phyloP scores from a whole-genome alignment of 2,329 filamentous ascomycete species.

The Aspergillus neoniger region DNA sequence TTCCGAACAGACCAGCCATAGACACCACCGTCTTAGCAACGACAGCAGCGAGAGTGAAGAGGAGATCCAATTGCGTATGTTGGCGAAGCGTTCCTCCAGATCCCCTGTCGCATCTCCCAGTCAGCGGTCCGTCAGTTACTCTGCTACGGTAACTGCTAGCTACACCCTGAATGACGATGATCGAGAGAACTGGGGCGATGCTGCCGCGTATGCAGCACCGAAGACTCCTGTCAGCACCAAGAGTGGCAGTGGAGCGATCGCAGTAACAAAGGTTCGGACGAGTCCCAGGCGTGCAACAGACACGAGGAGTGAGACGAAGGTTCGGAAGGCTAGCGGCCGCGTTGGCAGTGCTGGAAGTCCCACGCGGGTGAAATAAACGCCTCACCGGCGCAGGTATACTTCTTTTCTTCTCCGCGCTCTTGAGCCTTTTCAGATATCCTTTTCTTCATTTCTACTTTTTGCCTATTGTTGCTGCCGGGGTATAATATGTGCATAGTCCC shows the following conservation, averaged over 20 bases:
- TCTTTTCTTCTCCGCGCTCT: constrained; percentile 6
- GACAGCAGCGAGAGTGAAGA: constrained; percentile 72
- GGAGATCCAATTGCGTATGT: constrained; percentile 76
- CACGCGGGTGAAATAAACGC: constrained; percentile 32
- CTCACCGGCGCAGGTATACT: constrained; percentile 1
- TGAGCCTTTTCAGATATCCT: constrained; percentile 17
- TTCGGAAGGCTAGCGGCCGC: constrained; percentile 51
- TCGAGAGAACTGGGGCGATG: constrained; percentile 64
- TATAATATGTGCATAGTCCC: constrained; percentile 21
- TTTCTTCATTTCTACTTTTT: constrained; percentile 6
- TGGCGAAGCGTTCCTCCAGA: constrained; percentile 67
- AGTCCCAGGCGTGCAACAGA: constrained; percentile 51
- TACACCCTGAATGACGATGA: constrained; percentile 68
- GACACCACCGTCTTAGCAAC: constrained; percentile 59
- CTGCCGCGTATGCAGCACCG: constrained; percentile 28
- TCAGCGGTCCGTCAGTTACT: constrained; percentile 72
- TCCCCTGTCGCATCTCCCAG: constrained; percentile 63
- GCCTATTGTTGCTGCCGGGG: constrained; percentile 15
- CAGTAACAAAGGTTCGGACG: constrained; percentile 65
- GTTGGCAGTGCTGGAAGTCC: constrained; percentile 47
- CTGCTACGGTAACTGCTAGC: constrained; percentile 70
- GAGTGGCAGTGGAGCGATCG: constrained; percentile 53
- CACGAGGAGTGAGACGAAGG: constrained; percentile 39
- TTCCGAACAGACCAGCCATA: constrained; percentile 49
- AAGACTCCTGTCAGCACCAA: constrained; percentile 61